Base-by-base conservation (phyloP, 371 early-diverging fungal genomes). In the Furculomyces boomerangus region DNA sequence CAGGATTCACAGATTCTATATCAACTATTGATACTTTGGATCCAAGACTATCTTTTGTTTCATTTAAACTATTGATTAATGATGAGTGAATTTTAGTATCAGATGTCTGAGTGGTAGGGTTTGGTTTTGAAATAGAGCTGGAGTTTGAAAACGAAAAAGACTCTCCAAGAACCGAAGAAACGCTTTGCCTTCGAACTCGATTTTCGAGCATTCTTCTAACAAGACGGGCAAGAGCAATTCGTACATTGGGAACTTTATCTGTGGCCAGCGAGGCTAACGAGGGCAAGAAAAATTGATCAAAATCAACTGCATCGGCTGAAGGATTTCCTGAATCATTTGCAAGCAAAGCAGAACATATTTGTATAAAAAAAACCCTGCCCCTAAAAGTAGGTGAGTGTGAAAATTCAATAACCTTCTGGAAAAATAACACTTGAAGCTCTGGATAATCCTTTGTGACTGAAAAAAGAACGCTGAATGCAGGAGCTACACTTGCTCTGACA, bases 211-310 rank as follows among this genome's bases (percentile, higher is more conserved):
- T 66, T 5, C 63, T 59, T 20, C 67, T 55, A 26, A 68, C 69
- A 8, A 68, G 53, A 1, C 70, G 55, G 0, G 70, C 68, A 50
- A 70, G 35, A 1, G 63, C 70, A 41, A 70, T 70, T 10, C 70
- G 58, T 27, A 70, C 70, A 22, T 70, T 70, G 18, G 61, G 62
- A 3, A 70, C 70, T 29, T 58, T 56, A 47, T 70, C 70, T 2
- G 43, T 25, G 0, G 69, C 65, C 40, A 70, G 57, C 1, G 65
- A 61, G 0, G 70, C 66, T 49, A 70, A 47, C 14, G 70, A 65
- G 3, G 70, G 70, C 50, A 70, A 32, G 27, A 70, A 70, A 53
- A 70, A 70, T 60, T 65, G 68, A 43, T 70, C 70, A 55, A 70
- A 70, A 28, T 68, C 70, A 7, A 66, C 65, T 0, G 70, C 63